Percentiles rank a stretch among this genome's conserved stretches.
Conservation (phyloP, 2,329 filamentous ascomycete species). For the Ilyonectria mors-panacis region DNA sequence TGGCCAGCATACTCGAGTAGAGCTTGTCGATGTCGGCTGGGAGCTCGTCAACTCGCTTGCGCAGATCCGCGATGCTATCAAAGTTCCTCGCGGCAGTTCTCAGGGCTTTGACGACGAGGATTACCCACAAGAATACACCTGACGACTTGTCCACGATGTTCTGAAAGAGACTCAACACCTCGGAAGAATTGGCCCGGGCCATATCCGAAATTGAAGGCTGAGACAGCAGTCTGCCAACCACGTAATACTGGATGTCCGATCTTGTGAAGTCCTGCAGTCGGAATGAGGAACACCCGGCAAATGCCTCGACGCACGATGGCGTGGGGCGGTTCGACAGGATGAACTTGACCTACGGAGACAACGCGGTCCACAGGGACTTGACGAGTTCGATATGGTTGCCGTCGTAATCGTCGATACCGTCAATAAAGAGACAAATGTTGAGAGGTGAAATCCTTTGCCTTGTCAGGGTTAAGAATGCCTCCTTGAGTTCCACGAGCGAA, state of each 20-base stretch:
- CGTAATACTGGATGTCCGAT: no score
- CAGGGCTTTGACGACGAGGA: background rate
- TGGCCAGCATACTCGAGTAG: background rate
- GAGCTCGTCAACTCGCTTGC: background rate
- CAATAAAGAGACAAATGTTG: background rate
- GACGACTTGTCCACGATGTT: background rate
- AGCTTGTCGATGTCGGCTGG: background rate
- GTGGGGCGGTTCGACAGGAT: background rate
- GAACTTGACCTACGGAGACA: background rate
- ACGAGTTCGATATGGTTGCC: background rate
- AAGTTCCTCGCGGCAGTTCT: background rate
- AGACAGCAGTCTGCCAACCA: no score
- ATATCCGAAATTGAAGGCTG: background rate
- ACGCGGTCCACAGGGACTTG: no score
- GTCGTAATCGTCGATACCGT: background rate
- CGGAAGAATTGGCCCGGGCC: background rate
- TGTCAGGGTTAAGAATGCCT: no score
- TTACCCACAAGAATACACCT: background rate
- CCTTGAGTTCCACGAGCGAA: no score
- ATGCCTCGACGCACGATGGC: background rate
- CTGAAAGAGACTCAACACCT: no score
- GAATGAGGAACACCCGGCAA: background rate
- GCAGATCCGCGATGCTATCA: background rate
- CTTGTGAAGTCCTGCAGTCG: background rate
- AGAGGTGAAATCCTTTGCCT: no score